Evolutionary conservation across 2,329 filamentous ascomycete genomes (phyloP).

Genomic region (Epichloe baconii): DNA sequence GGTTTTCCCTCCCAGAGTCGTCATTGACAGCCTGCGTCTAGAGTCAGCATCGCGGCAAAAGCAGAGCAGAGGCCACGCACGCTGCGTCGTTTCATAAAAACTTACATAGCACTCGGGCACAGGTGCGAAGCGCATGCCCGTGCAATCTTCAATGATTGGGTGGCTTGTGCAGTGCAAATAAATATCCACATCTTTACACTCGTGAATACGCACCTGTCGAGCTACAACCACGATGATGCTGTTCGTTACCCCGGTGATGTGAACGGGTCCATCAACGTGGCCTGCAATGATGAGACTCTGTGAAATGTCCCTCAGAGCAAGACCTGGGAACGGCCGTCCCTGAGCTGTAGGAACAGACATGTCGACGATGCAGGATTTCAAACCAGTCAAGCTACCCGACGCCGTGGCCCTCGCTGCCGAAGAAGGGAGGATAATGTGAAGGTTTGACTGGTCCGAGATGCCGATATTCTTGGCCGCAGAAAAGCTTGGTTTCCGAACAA

Average conservation of each 20-base stretch:
- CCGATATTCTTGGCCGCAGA: constrained; percentile 46
- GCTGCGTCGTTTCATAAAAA: constrained; percentile 8
- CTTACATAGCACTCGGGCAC: constrained; percentile 58
- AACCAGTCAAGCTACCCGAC: constrained; percentile 57
- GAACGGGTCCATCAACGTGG: constrained; percentile 64
- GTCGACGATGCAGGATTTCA: constrained; percentile 64
- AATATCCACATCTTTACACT: constrained; percentile 66
- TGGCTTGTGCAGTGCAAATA: constrained; percentile 73
- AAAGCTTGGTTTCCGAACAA: constrained; percentile 49
- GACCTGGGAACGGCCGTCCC: constrained; percentile 54
- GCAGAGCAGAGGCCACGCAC: not conserved
- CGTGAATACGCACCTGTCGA: constrained; percentile 87
- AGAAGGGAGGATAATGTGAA: constrained; percentile 65
- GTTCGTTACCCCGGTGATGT: constrained; percentile 63
- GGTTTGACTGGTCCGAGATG: constrained; percentile 52
- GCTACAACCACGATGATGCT: constrained; percentile 68
- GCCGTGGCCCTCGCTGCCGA: constrained; percentile 59
- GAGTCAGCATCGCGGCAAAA: not conserved
- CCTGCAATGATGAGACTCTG: constrained; percentile 66
- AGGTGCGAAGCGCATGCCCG: constrained; percentile 62
- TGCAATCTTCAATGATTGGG: constrained; percentile 90
- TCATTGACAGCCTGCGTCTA: constrained; percentile 14
- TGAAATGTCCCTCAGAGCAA: constrained; percentile 53
- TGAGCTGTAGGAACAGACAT: constrained; percentile 52
- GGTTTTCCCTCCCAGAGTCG: constrained; percentile 38